A percentile compares a stretch with the other conserved stretches of the same genome.
These are phyloP conservation scores for Chlorella sorokiniana DNA, from an alignment of 139 green algal genomes.

Conservation along the genomic window DNA sequence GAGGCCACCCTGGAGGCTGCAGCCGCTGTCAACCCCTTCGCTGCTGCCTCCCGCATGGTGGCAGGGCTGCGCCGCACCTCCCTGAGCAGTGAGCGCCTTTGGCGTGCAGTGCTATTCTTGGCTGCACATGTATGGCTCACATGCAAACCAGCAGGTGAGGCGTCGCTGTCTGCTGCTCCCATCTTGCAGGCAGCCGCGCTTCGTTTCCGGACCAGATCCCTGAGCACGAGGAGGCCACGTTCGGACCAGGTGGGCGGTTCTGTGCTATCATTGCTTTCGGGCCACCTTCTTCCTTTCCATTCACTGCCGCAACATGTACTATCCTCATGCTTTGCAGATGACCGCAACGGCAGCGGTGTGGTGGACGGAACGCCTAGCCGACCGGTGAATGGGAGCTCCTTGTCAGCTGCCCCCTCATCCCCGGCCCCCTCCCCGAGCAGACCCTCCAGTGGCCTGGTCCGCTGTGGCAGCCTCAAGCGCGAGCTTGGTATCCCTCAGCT, in stretches of 20 bases:
- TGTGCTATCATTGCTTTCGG: too few species aligned
- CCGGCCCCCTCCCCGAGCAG: not conserved
- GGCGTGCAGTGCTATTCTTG: not conserved
- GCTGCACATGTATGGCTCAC: not conserved
- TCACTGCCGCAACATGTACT: not conserved
- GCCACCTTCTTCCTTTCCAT: not conserved
- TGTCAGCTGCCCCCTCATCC: not conserved
- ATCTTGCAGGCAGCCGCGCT: not conserved
- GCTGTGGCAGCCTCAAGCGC: constrained; percentile 8
- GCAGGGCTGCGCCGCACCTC: not conserved
- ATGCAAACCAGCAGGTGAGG: too few species aligned
- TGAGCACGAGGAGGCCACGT: not conserved
- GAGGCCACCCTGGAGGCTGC: too few species aligned
- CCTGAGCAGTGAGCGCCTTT: not conserved
- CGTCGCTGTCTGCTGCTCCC: not conserved
- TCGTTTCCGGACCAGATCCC: not conserved
- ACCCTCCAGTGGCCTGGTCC: not conserved
- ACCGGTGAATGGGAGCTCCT: too few species aligned
- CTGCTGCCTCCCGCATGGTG: constrained; percentile 11
- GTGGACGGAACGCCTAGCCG: too few species aligned
- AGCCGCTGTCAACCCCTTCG: constrained; percentile 3
- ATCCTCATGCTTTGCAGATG: too few species aligned
- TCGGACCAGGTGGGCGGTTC: not conserved
- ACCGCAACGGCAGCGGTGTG: too few species aligned
- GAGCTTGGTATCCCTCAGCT: constrained; percentile 21